Conservation (phyloP, 352 stramenopile genomes). For the Pythium plurisporium region DNA sequence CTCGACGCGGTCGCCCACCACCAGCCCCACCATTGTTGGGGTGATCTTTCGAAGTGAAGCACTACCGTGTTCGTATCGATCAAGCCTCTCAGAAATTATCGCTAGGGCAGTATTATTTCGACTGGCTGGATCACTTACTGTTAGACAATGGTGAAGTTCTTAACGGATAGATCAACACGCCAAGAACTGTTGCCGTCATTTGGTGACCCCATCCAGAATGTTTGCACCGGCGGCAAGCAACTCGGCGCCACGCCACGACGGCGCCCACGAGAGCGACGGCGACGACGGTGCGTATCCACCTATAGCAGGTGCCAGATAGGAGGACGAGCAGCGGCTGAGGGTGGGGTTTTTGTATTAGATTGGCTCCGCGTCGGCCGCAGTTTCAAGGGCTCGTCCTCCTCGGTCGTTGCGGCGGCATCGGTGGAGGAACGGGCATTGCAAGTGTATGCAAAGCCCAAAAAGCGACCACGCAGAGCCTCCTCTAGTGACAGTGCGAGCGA, state of each 20-base stretch:
- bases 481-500: constrained; percentile 24
- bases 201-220: constrained; percentile 11
- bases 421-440: constrained; percentile 15
- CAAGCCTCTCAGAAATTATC: too few relatives aligned
- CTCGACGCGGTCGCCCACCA: constrained; percentile 53
- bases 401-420: too few relatives aligned
- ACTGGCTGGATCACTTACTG: too few relatives aligned
- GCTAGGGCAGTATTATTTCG: too few relatives aligned
- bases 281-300: too few relatives aligned
- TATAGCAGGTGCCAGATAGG: too few relatives aligned
- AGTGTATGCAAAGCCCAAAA: constrained; percentile 29
- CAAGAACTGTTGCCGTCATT: neutral
- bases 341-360: constrained; percentile 22
- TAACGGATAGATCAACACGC: neutral
- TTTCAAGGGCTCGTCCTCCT: constrained; percentile 23
- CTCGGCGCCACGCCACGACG: neutral
- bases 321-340: neutral
- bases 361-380: constrained; percentile 41
- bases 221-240: constrained; percentile 18
- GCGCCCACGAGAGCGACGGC: constrained; percentile 3
- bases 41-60: too few relatives aligned
- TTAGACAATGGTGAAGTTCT: neutral
- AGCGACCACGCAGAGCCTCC: constrained; percentile 8
- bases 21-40: constrained; percentile 11
- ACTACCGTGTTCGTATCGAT: neutral